These are phyloP conservation scores for Ceratocystis variospora DNA, from an alignment of 2,329 filamentous ascomycete species.

Conservation along the genomic window DNA sequence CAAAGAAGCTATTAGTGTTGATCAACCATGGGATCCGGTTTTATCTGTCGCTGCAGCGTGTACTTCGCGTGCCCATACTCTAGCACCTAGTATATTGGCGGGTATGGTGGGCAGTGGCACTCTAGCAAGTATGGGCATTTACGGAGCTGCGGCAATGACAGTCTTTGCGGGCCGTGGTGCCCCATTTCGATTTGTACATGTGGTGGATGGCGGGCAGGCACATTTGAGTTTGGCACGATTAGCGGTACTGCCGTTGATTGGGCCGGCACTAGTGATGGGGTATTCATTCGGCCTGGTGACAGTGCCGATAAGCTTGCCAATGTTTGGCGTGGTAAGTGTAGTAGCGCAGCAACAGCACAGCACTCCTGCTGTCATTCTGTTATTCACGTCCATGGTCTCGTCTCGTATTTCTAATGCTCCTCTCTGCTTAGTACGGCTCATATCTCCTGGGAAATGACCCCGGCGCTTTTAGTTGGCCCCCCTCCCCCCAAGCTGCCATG, in stretches of 20 bases:
- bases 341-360: too few species aligned
- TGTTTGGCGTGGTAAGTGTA: constrained; percentile 16
- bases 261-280: constrained; percentile 33
- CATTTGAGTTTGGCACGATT: constrained; percentile 19
- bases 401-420: constrained; percentile 22
- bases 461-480: constrained; percentile 39
- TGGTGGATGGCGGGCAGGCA: constrained; percentile 20
- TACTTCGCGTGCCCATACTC: constrained; percentile 40
- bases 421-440: constrained; percentile 34
- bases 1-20: constrained; percentile 64
- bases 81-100: constrained; percentile 48
- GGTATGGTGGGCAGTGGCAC: constrained; percentile 33
- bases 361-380: background rate
- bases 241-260: constrained; percentile 33
- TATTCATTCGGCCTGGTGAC: constrained; percentile 32
- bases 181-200: constrained; percentile 31
- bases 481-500: constrained; percentile 38
- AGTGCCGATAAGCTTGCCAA: constrained; percentile 31
- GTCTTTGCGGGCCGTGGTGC: constrained; percentile 39
- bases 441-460: constrained; percentile 34
- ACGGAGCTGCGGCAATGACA: constrained; percentile 38
- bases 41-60: constrained; percentile 52
- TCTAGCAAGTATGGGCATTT: constrained; percentile 39
- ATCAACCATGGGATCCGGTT: constrained; percentile 58
- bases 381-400: background rate